Base-by-base conservation (phyloP, 2,329 filamentous ascomycete genomes). In the Neofusicoccum ribis region DNA sequence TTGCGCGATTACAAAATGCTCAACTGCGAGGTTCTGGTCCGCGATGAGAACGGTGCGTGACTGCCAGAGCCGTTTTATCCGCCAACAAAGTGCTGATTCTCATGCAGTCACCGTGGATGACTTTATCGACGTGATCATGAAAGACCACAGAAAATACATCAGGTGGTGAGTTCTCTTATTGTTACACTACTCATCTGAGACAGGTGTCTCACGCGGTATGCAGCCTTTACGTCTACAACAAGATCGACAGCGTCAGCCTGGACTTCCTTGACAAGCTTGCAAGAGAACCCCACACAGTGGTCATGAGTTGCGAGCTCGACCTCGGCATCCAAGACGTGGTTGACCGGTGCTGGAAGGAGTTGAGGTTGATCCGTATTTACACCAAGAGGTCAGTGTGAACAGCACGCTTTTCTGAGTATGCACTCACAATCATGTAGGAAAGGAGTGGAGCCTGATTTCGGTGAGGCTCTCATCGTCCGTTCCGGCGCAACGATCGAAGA, bases 71-170 rank as follows among this genome's bases (percentile, higher is more conserved):
- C 43, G 50, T 27, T 9, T 39, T 3, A 4, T 36, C 17, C 27
- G 62, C 34, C 20, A 17, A 67, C 36, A 62, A 23, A 39, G 6
- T 27, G 64, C 64, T 67, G 27, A 67, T 52, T 31, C 2, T 51
- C 14, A 20, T 15, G 11, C 66, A 87, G 92, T 91, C 46, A 98
- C 95, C 0, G 93, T 99, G 41, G 95, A 99, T 81, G 94, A 99
- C 79, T 91, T 99, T 78, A 99, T 99, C 81, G 95, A 99, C 78
- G 93, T 97, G 67, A 97, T 99, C 80, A 98, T 98, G 94, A 96
- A 95, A 79, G 92, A 97, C 76, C 95, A 99, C 83, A 85, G 95
- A 75, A 99, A 96, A 79, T 99, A 99, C 83, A 97, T 99, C 83
- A 86, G 87, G 75, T 90, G 88, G 63, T 65, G 47, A 37, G 63